phyloP scores from a whole-genome alignment of 2,329 filamentous ascomycete species.

The Coccinonectria pachysandricola region DNA sequence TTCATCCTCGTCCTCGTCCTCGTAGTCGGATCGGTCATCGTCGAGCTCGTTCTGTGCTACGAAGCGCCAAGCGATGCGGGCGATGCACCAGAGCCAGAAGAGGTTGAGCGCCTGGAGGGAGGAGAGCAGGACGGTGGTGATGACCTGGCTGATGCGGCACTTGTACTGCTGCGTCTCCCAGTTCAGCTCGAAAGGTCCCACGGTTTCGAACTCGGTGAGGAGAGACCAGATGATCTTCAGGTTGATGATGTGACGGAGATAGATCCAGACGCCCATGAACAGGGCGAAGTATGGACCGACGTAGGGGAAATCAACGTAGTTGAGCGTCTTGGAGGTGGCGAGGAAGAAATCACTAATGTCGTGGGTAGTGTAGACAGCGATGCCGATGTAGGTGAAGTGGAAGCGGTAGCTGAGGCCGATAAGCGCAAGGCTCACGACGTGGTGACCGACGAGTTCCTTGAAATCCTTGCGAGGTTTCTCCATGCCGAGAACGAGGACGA shows the following conservation, averaged over 20 bases:
- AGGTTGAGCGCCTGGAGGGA: slow-evolving; percentile 65
- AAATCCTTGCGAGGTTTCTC: slow-evolving; percentile 95
- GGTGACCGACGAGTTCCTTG: slow-evolving; percentile 83
- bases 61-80: slow-evolving; percentile 64
- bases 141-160: slow-evolving; percentile 57
- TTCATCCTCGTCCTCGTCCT: slow-evolving; percentile 50
- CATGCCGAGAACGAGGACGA: slow-evolving; percentile 75
- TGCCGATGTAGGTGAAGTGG: slow-evolving; percentile 91
- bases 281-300: slow-evolving; percentile 76
- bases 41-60: slow-evolving; percentile 49
- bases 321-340: slow-evolving; percentile 82
- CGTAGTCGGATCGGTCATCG: slow-evolving; percentile 62
- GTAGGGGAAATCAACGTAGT: slow-evolving; percentile 73
- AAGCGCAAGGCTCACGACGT: slow-evolving; percentile 77
- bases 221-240: slow-evolving; percentile 66
- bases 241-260: slow-evolving; percentile 80
- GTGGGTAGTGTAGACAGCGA: slow-evolving; percentile 89
- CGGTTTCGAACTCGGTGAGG: slow-evolving; percentile 62
- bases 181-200: slow-evolving; percentile 66
- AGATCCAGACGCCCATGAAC: slow-evolving; percentile 80
- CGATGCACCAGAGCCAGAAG: slow-evolving; percentile 73
- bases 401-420: slow-evolving; percentile 87
- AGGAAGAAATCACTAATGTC: slow-evolving; percentile 95
- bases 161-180: slow-evolving; percentile 73
- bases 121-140: slow-evolving; percentile 54